Conservation (phyloP, 306 rosid species). For the Lagenaria siceraria region DNA sequence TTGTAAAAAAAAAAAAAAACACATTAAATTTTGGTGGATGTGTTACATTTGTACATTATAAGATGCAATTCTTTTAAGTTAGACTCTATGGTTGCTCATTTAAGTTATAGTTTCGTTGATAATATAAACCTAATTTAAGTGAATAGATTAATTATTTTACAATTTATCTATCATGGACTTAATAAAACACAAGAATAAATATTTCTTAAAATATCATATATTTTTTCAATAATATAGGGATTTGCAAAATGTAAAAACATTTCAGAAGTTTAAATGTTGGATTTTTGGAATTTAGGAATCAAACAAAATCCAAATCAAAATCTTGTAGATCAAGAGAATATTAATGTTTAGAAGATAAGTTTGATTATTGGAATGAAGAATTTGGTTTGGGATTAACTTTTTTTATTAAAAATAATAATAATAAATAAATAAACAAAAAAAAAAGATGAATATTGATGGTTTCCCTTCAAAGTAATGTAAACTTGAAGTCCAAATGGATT, state of each 20-base stretch:
- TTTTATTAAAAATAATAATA: not conserved
- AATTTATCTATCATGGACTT: not conserved
- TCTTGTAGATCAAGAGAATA: not conserved
- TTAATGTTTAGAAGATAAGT: not conserved
- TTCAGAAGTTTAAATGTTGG: not conserved
- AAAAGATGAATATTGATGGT: not conserved
- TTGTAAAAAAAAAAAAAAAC: no score
- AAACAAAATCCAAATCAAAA: not conserved
- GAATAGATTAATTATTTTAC: not conserved
- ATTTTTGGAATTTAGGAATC: not conserved
- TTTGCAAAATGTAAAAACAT: not conserved
- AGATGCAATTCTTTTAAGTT: no score
- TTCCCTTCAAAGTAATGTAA: constrained; percentile 1
- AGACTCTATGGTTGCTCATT: not conserved
- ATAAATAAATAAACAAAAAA: not conserved
- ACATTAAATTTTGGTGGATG: not conserved
- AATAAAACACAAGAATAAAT: not conserved
- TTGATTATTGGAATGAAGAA: not conserved
- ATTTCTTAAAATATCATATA: not conserved
- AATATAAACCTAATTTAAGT: not conserved
- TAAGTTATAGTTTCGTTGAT: not conserved
- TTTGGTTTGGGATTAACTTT: not conserved
- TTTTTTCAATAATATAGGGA: no score
- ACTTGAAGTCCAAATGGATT: not conserved
- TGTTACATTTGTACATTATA: no score